Conservation (phyloP, 2,329 filamentous ascomycete genomes). For the Fonsecaea multimorphosa region DNA sequence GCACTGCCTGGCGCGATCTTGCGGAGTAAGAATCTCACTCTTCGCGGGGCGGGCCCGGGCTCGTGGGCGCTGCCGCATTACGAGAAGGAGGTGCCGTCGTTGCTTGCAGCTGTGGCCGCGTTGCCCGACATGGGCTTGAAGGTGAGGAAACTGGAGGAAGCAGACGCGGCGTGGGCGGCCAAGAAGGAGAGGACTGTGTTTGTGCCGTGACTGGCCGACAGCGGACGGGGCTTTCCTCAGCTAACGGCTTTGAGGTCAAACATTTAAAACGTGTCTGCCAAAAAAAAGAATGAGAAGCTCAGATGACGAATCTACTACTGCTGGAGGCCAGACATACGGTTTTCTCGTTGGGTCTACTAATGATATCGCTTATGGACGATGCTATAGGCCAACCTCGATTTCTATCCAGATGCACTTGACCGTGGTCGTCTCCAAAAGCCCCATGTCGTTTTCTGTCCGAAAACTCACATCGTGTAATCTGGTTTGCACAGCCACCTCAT, state of each 20-base stretch:
- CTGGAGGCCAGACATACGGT: background rate
- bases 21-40: slow-evolving; percentile 57
- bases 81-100: slow-evolving; percentile 37
- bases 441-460: slow-evolving; percentile 52
- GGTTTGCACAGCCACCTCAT: slow-evolving; percentile 44
- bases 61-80: slow-evolving; percentile 49
- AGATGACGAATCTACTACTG: background rate
- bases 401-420: slow-evolving; percentile 45
- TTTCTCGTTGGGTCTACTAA: background rate
- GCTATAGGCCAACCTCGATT: slow-evolving; percentile 42
- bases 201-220: slow-evolving; percentile 32
- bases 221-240: background rate
- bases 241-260: background rate
- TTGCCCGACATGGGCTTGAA: slow-evolving; percentile 34
- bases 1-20: slow-evolving; percentile 53
- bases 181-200: slow-evolving; percentile 42
- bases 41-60: slow-evolving; percentile 56
- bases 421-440: slow-evolving; percentile 51
- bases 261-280: background rate
- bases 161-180: slow-evolving; percentile 41
- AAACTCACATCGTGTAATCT: slow-evolving; percentile 49
- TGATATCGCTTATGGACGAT: background rate
- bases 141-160: slow-evolving; percentile 35
- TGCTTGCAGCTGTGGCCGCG: slow-evolving; percentile 33
- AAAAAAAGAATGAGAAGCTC: background rate